phyloP scores from a whole-genome alignment of 129 eudicot genomes.

The Scalesia atractyloides region DNA sequence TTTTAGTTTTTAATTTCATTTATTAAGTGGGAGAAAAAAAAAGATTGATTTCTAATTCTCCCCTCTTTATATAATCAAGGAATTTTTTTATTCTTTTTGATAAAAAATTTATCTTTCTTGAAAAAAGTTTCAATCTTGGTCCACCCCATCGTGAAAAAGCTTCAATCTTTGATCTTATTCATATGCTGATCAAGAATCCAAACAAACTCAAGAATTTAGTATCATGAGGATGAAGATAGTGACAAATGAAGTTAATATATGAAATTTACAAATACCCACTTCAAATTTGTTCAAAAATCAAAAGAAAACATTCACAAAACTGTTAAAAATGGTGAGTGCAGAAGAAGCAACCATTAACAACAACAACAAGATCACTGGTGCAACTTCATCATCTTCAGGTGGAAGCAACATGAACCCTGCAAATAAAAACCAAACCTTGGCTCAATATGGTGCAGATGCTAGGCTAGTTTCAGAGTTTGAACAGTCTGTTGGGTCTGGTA shows the following conservation, averaged over 20 bases:
- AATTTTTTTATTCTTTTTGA: constrained; percentile 1
- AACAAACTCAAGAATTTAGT: not conserved
- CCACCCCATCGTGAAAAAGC: constrained; percentile 25
- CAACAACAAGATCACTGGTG: constrained; percentile 22
- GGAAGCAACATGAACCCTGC: constrained; percentile 34
- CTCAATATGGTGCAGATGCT: constrained; percentile 65
- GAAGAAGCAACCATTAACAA: constrained; percentile 32
- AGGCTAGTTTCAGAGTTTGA: constrained; percentile 57
- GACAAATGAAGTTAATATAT: too few species aligned
- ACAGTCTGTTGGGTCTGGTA: constrained; percentile 57
- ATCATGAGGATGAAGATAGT: too few species aligned
- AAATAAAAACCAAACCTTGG: constrained; percentile 31
- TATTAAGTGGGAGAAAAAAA: too few species aligned
- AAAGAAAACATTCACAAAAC: constrained; percentile 8
- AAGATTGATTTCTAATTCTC: not conserved
- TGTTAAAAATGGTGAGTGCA: constrained; percentile 17
- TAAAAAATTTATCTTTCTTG: not conserved
- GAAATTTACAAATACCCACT: constrained; percentile 21
- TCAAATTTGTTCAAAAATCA: not conserved
- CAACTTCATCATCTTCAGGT: constrained; percentile 55
- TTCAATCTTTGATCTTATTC: not conserved
- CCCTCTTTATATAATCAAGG: not conserved
- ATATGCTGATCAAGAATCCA: constrained; percentile 7
- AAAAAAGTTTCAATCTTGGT: not conserved
- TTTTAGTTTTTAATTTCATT: too few species aligned